These are phyloP conservation scores for Boehmeria nivea DNA, from an alignment of 306 rosid species.

Conservation along the genomic window DNA sequence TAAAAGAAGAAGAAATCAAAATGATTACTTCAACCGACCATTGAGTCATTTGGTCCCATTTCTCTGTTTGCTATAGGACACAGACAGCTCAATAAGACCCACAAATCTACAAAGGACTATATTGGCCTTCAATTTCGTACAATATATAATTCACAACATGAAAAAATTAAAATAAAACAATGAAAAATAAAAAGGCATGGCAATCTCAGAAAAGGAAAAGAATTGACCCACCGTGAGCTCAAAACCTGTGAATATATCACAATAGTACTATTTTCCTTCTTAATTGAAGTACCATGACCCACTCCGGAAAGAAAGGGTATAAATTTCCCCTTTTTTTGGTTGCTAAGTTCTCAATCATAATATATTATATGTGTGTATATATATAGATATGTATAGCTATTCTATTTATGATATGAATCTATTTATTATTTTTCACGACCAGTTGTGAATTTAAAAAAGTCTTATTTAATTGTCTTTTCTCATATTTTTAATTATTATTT, in stretches of 20 bases:
- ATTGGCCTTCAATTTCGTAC: slow-evolving; percentile 10
- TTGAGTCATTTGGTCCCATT: slow-evolving; percentile 17
- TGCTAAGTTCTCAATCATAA: neutral
- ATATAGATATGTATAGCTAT: neutral
- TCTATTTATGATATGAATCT: too few relatives aligned
- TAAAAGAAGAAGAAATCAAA: neutral
- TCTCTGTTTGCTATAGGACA: neutral
- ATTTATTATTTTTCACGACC: too few relatives aligned
- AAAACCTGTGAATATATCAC: neutral
- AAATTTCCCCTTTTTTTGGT: neutral
- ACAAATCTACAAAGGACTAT: slow-evolving; percentile 21
- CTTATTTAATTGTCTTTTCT: too few relatives aligned
- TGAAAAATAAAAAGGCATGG: neutral
- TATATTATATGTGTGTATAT: neutral
- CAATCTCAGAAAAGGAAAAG: neutral
- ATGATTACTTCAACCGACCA: slow-evolving; percentile 22
- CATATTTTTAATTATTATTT: too few relatives aligned
- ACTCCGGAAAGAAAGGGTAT: neutral
- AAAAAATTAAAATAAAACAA: slow-evolving; percentile 10
- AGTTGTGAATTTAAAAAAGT: too few relatives aligned
- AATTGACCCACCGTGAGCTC: slow-evolving; percentile 12
- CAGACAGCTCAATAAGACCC: slow-evolving; percentile 23
- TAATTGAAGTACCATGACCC: neutral
- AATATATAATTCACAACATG: neutral
- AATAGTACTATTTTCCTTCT: neutral